phyloP scores from a whole-genome alignment of 2,329 filamentous ascomycete genomes.

The Calycina marina region DNA sequence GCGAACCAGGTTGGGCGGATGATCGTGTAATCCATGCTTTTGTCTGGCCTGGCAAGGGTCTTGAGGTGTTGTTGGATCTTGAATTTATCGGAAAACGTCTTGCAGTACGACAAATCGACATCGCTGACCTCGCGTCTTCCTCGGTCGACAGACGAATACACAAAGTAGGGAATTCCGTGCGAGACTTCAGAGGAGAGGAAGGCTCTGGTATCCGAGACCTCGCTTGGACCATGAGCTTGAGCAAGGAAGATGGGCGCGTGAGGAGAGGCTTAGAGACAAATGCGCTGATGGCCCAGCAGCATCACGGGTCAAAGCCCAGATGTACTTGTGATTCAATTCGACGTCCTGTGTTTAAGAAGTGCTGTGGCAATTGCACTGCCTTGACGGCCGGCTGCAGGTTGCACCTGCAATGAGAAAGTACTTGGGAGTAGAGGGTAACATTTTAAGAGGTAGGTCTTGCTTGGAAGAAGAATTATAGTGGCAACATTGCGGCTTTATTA shows the following conservation, averaged over 20 bases:
- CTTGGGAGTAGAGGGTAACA: neutral
- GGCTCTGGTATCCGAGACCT: conserved; percentile 31
- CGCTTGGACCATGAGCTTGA: conserved; percentile 23
- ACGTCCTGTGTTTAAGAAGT: neutral
- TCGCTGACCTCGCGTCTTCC: conserved; percentile 32
- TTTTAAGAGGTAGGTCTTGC: too few species aligned
- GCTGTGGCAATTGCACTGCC: neutral
- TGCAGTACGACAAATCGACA: conserved; percentile 31
- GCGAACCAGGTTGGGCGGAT: conserved; percentile 40
- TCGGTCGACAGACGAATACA: conserved; percentile 49
- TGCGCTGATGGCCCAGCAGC: conserved; percentile 26
- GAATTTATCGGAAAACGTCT: conserved; percentile 39
- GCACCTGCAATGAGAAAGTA: neutral
- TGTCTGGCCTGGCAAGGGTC: conserved; percentile 12
- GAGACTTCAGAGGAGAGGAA: conserved; percentile 41
- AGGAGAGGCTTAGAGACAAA: conserved; percentile 29
- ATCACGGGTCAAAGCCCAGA: conserved; percentile 34
- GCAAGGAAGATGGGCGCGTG: conserved; percentile 41
- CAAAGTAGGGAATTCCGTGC: conserved; percentile 40
- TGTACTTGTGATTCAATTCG: neutral
- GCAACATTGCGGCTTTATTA: too few species aligned
- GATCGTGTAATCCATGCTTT: conserved; percentile 36
- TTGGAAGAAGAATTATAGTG: too few species aligned
- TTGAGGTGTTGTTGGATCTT: conserved; percentile 37
- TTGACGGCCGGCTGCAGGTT: neutral